Evolutionary conservation across 768 basidiomycete species (phyloP).

Genomic region (Termitomyces sp.): DNA sequence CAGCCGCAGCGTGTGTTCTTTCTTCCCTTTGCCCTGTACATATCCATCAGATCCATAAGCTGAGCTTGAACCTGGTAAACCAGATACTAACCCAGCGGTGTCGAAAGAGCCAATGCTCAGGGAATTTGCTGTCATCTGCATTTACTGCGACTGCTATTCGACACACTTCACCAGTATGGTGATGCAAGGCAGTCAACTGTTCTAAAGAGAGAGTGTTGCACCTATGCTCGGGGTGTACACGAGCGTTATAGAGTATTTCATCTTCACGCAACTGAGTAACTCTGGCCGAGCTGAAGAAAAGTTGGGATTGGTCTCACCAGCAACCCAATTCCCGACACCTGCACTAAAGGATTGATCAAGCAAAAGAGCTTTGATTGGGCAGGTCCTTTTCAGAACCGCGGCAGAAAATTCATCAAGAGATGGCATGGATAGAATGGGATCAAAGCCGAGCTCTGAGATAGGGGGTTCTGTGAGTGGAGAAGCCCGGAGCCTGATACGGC

Average conservation of each 20-base stretch:
- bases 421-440: conserved; percentile 72
- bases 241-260: conserved; percentile 71
- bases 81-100: conserved; percentile 55
- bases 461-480: conserved; percentile 62
- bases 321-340: conserved; percentile 82
- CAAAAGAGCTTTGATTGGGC: conserved; percentile 72
- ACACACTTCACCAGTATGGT: conserved; percentile 53
- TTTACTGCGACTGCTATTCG: conserved; percentile 60
- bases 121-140: conserved; percentile 67
- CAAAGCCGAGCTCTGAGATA: conserved; percentile 71
- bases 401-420: conserved; percentile 44
- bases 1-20: conserved; percentile 41
- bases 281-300: neutral
- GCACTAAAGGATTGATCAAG: conserved; percentile 79
- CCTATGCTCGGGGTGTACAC: conserved; percentile 68
- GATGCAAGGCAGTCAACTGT: conserved; percentile 49
- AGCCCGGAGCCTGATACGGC: conserved; percentile 59
- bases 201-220: conserved; percentile 49
- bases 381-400: conserved; percentile 48
- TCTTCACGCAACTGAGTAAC: conserved; percentile 31
- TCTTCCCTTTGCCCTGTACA: conserved; percentile 54
- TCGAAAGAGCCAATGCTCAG: conserved; percentile 62
- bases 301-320: conserved; percentile 39
- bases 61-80: neutral
- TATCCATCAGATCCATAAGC: conserved; percentile 3